Percentiles rank a stretch among this genome's conserved stretches.
Conservation (phyloP, 2,329 filamentous ascomycete species). For the Xylariales sp. region DNA sequence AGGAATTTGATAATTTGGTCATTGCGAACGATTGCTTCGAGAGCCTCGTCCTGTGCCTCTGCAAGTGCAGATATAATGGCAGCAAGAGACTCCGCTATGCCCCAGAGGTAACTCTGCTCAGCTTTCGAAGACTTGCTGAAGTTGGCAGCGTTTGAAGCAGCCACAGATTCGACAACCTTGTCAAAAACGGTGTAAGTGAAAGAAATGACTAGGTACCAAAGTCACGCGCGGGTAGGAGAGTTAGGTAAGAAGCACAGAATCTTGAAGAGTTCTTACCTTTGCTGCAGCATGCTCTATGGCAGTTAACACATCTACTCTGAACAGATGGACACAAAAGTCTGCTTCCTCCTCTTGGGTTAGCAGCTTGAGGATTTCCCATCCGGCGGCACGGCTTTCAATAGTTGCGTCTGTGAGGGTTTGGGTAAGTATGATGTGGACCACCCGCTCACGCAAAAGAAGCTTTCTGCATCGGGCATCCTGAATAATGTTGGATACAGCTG, state of each 20-base stretch:
- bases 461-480: slow-evolving; percentile 60
- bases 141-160: slow-evolving; percentile 29
- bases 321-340: slow-evolving; percentile 64
- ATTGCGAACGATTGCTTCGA: slow-evolving; percentile 47
- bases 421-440: slow-evolving; percentile 58
- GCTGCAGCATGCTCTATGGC: slow-evolving; percentile 54
- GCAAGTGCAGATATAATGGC: slow-evolving; percentile 49
- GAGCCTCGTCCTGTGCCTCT: slow-evolving; percentile 57
- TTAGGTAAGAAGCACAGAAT: too few species aligned
- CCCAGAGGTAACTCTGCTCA: slow-evolving; percentile 50
- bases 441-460: slow-evolving; percentile 60
- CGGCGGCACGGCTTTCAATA: slow-evolving; percentile 59
- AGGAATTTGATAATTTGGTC: slow-evolving; percentile 47
- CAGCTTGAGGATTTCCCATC: slow-evolving; percentile 62
- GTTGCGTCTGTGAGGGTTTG: slow-evolving; percentile 61
- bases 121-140: slow-evolving; percentile 47
- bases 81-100: slow-evolving; percentile 49
- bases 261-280: slow-evolving; percentile 34
- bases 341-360: slow-evolving; percentile 60
- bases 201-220: too few species aligned
- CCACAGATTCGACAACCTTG: slow-evolving; percentile 40
- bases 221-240: too few species aligned
- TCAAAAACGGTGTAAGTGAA: slow-evolving; percentile 9
- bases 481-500: slow-evolving; percentile 57
- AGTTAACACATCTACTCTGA: slow-evolving; percentile 55